Percentiles rank a stretch among this genome's conserved stretches.
Evolutionary conservation across 2,329 filamentous ascomycete species (phyloP).

Genomic region (Plenodomus biglobosus): DNA sequence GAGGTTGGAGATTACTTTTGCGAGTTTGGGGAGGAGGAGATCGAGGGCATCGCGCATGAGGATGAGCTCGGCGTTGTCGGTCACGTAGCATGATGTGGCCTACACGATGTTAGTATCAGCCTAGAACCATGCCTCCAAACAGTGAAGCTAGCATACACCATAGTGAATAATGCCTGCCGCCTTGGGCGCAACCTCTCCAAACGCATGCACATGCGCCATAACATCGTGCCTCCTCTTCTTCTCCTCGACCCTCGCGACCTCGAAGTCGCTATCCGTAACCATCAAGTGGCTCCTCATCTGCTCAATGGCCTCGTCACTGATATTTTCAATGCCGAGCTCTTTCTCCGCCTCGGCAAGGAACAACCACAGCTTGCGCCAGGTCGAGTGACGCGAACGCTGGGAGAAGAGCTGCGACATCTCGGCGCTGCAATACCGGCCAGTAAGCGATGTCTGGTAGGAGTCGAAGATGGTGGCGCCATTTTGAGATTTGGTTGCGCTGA

Average conservation of each 20-base stretch:
- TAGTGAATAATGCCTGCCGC: conserved; percentile 83
- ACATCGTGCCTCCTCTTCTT: conserved; percentile 64
- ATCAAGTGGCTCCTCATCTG: conserved; percentile 51
- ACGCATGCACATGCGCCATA: conserved; percentile 71
- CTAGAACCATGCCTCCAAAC: not conserved
- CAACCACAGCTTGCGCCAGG: conserved; percentile 85
- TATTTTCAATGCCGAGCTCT: conserved; percentile 71
- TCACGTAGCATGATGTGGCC: conserved; percentile 33
- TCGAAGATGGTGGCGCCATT: conserved; percentile 25
- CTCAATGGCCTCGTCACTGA: conserved; percentile 63
- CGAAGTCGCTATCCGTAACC: conserved; percentile 53
- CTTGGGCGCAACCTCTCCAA: conserved; percentile 70
- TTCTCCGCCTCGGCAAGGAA: conserved; percentile 80
- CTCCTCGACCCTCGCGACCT: conserved; percentile 52
- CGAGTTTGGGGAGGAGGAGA: conserved; percentile 74
- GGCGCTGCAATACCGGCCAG: conserved; percentile 65
- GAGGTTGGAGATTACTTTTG: conserved; percentile 76
- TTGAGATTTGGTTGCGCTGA: conserved; percentile 23
- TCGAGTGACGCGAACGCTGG: conserved; percentile 70
- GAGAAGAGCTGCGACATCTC: conserved; percentile 70
- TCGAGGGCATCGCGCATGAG: conserved; percentile 74
- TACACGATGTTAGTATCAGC: conserved; percentile 64
- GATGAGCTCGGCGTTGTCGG: conserved; percentile 51
- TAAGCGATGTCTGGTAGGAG: conserved; percentile 32
- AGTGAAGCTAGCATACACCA: conserved; percentile 58